Evolutionary conservation across 2,329 filamentous ascomycete species (phyloP).

Genomic region (Aureobasidium zeae): DNA sequence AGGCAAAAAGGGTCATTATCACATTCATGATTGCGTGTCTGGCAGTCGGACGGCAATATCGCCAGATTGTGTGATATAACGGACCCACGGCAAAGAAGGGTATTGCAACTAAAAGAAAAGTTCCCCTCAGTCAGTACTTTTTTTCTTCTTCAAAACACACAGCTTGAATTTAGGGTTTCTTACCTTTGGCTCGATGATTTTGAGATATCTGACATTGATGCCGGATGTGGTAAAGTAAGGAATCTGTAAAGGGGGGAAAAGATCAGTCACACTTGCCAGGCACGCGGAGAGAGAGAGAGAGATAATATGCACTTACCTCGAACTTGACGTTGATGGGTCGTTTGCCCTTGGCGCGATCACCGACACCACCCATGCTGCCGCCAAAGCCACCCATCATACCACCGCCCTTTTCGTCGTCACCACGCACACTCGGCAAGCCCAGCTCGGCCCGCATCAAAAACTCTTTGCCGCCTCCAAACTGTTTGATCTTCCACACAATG

Average conservation of each 20-base stretch:
- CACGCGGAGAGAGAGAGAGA: background rate
- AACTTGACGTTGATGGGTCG: conserved; percentile 98
- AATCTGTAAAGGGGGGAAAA: conserved; percentile 43
- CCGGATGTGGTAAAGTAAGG: conserved; percentile 99
- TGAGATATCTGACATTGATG: conserved; percentile 95
- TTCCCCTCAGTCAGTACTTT: conserved; percentile 6
- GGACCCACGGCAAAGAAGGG: conserved; percentile 90
- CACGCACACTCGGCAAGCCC: conserved; percentile 84
- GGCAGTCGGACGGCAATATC: conserved; percentile 92
- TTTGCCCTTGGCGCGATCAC: conserved; percentile 85
- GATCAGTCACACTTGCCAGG: background rate
- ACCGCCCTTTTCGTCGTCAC: conserved; percentile 89
- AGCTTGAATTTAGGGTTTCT: conserved; percentile 14
- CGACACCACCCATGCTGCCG: conserved; percentile 88
- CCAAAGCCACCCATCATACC: conserved; percentile 98
- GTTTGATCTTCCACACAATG: conserved; percentile 99
- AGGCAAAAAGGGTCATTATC: too few relatives aligned
- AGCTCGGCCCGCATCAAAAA: conserved; percentile 98
- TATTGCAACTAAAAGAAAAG: conserved; percentile 82
- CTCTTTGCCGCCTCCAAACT: conserved; percentile 96
- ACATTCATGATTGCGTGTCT: conserved; percentile 51
- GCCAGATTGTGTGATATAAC: conserved; percentile 96
- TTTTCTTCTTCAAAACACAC: background rate
- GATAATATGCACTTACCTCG: conserved; percentile 73
- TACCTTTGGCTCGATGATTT: conserved; percentile 99